These are phyloP conservation scores for Cryptosporidium andersoni DNA, from an alignment of 169 alveolate species.

Conservation along the genomic window DNA sequence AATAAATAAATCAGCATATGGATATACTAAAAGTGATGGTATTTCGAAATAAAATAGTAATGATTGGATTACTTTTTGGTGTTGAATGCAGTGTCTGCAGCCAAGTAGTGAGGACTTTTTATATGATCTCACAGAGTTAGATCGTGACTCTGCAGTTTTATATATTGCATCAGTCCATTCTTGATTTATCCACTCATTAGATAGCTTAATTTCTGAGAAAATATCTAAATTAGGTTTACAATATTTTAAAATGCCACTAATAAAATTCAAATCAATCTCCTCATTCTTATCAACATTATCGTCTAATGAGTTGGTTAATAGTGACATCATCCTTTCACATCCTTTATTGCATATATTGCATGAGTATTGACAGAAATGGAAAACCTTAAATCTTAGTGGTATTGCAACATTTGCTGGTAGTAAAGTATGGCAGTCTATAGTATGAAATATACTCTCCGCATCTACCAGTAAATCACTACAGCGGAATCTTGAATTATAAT, in stretches of 20 bases:
- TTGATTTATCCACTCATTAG: conserved; percentile 11
- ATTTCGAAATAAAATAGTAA: conserved; percentile 25
- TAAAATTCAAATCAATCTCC: background rate
- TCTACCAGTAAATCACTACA: conserved; percentile 39
- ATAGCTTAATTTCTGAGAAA: conserved; percentile 12
- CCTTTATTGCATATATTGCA: conserved; percentile 55
- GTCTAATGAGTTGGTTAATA: conserved; percentile 25
- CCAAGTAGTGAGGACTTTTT: conserved; percentile 16
- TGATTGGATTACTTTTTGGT: conserved; percentile 24
- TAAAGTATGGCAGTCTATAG: conserved; percentile 46
- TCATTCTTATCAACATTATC: conserved; percentile 16
- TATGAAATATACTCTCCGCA: background rate
- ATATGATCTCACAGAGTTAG: background rate
- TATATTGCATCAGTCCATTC: background rate
- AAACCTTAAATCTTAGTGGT: conserved; percentile 26
- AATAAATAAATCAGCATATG: conserved; percentile 51
- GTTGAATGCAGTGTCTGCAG: conserved; percentile 37
- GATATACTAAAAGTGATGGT: conserved; percentile 48
- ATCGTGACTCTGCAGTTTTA: background rate
- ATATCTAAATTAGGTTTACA: conserved; percentile 55
- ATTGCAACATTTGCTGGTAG: conserved; percentile 28
- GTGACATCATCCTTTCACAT: conserved; percentile 56
- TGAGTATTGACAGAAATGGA: conserved; percentile 63
- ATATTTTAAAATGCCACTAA: conserved; percentile 9
- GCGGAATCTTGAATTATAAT: conserved; percentile 18